Evolutionary conservation across 2,329 filamentous ascomycete species (phyloP), one percentile per base, ranked within the genome.

Genomic region (Cordyceps cateniannulata): DNA sequence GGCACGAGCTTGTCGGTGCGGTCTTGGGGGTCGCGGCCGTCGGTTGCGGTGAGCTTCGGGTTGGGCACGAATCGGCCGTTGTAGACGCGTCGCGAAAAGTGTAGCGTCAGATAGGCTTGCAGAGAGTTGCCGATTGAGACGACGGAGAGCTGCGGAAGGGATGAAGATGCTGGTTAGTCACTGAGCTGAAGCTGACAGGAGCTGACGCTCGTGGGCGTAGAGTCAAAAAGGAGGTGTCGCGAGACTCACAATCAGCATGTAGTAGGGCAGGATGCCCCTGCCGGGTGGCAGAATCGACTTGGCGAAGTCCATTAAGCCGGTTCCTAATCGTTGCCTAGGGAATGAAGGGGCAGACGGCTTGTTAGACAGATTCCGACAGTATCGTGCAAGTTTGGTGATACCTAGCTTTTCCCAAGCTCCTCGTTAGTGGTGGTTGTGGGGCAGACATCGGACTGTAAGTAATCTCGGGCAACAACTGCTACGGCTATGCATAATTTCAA

Each of bases 11-110:
- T 61, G 52, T 61, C 59, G 52, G 42, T 57, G 45, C 59, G 59
- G 52, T 61, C 59, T 16, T 61, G 25, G 27, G 58, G 58, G 58
- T 60, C 58, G 50, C 40, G 58, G 27, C 51, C 49, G 58, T 40
- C 58, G 35, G 45, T 75, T 68, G 10, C 73, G 18, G n/a, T 73
- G 12, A 83, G 72, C 35, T 73, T 70, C 44, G 73, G 62, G 76
- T 84, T 84, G 58, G 76, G 73, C 22, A 85, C 75, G 68, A 85
- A 85, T 64, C 76, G 76, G 63, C 86, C 86, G 67, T 88, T 85
- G 80, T 98, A 99, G 70, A 98, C 85, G 72, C 91, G 88, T n/a
- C 87, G 85, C 8, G 92, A 92, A 77, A 90, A 96, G 73, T 86
- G 81, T 3, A 93, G 81, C 20, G 91, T 96, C 40, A 79, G 69